Evolutionary conservation across 768 basidiomycete species (phyloP).

Genomic region (Mrakia blollopis): DNA sequence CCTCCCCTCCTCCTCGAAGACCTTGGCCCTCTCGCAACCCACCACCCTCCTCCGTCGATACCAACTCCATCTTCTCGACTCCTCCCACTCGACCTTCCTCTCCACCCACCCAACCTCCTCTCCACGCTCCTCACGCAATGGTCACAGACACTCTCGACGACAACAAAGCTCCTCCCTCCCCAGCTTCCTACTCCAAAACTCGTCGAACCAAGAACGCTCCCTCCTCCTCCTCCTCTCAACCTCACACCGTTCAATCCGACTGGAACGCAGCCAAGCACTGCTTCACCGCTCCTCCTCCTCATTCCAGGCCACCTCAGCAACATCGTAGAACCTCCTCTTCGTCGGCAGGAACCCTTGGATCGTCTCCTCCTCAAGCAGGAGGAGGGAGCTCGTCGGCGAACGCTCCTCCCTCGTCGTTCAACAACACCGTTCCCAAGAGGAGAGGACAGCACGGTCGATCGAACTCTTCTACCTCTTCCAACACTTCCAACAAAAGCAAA

Average conservation of each 20-base stretch:
- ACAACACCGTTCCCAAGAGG: not conserved
- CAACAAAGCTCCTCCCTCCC: not conserved
- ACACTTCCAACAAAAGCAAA: not conserved
- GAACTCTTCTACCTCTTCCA: not conserved
- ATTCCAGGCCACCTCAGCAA: not conserved
- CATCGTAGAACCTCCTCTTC: not conserved
- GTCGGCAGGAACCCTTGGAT: not conserved
- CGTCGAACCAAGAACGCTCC: not conserved
- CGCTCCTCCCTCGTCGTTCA: not conserved
- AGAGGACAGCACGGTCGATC: not conserved
- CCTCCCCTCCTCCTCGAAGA: conserved; percentile 8
- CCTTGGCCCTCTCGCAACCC: conserved; percentile 3
- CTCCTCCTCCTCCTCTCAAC: not conserved
- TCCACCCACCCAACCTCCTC: not conserved
- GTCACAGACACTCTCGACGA: not conserved
- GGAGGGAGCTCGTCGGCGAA: not conserved
- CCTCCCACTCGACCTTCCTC: not conserved
- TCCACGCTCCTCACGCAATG: not conserved
- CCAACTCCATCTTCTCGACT: not conserved
- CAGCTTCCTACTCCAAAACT: conserved; percentile 2
- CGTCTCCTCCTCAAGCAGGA: not conserved
- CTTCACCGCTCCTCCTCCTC: not conserved
- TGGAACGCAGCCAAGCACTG: conserved; percentile 26
- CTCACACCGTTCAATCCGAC: conserved; percentile 17
- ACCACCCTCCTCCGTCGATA: not conserved